Evolutionary conservation across 1,284 basidiomycete genomes (phyloP).

Genomic region (Heliocybe sulcata): DNA sequence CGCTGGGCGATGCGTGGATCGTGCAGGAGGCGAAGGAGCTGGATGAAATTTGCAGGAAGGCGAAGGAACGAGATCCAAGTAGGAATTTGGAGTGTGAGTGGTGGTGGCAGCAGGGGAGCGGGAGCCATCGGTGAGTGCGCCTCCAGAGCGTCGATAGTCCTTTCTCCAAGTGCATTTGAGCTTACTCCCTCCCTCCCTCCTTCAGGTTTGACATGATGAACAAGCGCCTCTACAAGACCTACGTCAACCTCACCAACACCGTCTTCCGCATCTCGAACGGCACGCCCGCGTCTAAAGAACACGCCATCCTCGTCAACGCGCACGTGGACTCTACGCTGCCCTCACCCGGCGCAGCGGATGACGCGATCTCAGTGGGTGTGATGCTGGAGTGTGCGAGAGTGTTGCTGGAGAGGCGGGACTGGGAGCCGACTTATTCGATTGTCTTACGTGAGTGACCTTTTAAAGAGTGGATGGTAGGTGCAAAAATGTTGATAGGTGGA

Average conservation of each 20-base stretch:
- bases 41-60: slow-evolving; percentile 44
- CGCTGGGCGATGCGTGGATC: slow-evolving; percentile 83
- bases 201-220: slow-evolving; percentile 82
- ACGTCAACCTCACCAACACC: slow-evolving; percentile 84
- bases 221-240: slow-evolving; percentile 86
- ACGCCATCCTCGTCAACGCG: slow-evolving; percentile 84
- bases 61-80: slow-evolving; percentile 24
- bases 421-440: slow-evolving; percentile 75
- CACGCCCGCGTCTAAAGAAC: slow-evolving; percentile 63
- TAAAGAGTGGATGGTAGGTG: neutral
- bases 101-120: slow-evolving; percentile 81
- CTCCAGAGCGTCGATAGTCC: too few species aligned
- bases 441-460: slow-evolving; percentile 65
- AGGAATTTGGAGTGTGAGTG: slow-evolving; percentile 79
- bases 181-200: neutral
- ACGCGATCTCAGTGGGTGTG: slow-evolving; percentile 82
- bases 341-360: slow-evolving; percentile 84
- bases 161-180: too few species aligned
- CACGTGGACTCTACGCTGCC: slow-evolving; percentile 85
- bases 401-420: slow-evolving; percentile 64
- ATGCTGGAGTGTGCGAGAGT: slow-evolving; percentile 90
- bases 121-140: slow-evolving; percentile 74
- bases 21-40: slow-evolving; percentile 57
- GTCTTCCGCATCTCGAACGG: slow-evolving; percentile 85
- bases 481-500: too few species aligned